phyloP scores from a whole-genome alignment of 129 eudicot species.

The Solidago caesia region DNA sequence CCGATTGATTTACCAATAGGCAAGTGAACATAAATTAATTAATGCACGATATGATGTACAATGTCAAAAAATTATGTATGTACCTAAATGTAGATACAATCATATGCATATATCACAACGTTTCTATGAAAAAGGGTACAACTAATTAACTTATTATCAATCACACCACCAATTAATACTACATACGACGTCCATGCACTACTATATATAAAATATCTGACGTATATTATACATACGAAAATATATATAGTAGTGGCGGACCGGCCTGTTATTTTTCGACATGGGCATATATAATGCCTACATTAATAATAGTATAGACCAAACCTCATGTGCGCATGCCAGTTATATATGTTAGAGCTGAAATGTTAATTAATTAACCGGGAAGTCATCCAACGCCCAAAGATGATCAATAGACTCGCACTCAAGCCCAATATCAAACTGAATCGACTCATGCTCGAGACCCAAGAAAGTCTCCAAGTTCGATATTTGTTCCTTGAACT shows the following conservation, averaged over 20 bases:
- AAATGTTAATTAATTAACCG: background rate
- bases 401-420: slow-evolving; percentile 19
- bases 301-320: no score
- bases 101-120: slow-evolving; percentile 2
- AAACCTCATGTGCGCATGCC: no score
- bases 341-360: background rate
- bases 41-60: background rate
- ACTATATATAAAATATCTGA: background rate
- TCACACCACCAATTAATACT: slow-evolving; percentile 12
- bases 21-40: background rate
- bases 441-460: slow-evolving; percentile 31
- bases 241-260: no score
- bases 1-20: no score
- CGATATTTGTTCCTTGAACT: slow-evolving; percentile 26
- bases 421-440: slow-evolving; percentile 14
- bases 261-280: no score
- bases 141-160: background rate
- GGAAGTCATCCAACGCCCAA: slow-evolving; percentile 33
- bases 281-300: no score
- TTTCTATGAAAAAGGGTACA: background rate
- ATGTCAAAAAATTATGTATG: no score
- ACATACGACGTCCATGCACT: slow-evolving; percentile 12
- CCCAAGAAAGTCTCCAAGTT: slow-evolving; percentile 38
- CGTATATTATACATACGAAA: background rate
- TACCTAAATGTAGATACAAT: background rate